Base-by-base conservation (phyloP, 495 filamentous ascomycete species). In the Wilcoxina mikolae region DNA sequence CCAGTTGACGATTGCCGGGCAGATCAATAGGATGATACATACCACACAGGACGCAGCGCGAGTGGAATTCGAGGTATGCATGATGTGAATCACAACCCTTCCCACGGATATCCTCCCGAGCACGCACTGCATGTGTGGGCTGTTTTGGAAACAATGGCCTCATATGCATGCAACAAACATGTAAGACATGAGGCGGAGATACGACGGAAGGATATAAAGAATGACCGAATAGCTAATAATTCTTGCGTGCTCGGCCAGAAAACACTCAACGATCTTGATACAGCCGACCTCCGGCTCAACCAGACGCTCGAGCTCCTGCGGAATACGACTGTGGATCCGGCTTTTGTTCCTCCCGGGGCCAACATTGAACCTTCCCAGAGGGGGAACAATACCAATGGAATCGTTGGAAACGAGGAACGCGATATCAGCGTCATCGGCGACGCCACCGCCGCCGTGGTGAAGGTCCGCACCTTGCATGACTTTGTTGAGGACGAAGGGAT, bases 401-500 rank as follows among this genome's bases (percentile, higher is more conserved):
- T n/a, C n/a, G 45, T 5, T 28, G 23, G 45, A 7, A 20, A 28
- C 31, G 49, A 27, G 15, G 49, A 41, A 10, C 35, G 49, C 33
- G 49, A 52, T 11, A 17, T 38, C 25, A 10, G 47, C 24, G 31
- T 12, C 33, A 17, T 10, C 49, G 25, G 26, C 25, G 27, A 27
- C 3, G 23, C 15, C 25, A 49, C 15, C 25, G 29, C 25, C 46
- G 25, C 9, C 25, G 15, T 25, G 24, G 82, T 86, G 65, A 75
- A 76, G 35, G 71, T 74, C 20, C 83, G 83, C 66, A 84, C 72
- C 57, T 69, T 98, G 57, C 76, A 89, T 62, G 88, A 95, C 66
- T 98, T 96, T 68, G 80, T 95, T 41, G 89, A 96, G 62, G 85
- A 86, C 60, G 71, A 78, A 18, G 79, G 77, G 9, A 83, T 95